Evolutionary conservation across 1,284 basidiomycete species (phyloP).

Genomic region (Caloboletus firmus): DNA sequence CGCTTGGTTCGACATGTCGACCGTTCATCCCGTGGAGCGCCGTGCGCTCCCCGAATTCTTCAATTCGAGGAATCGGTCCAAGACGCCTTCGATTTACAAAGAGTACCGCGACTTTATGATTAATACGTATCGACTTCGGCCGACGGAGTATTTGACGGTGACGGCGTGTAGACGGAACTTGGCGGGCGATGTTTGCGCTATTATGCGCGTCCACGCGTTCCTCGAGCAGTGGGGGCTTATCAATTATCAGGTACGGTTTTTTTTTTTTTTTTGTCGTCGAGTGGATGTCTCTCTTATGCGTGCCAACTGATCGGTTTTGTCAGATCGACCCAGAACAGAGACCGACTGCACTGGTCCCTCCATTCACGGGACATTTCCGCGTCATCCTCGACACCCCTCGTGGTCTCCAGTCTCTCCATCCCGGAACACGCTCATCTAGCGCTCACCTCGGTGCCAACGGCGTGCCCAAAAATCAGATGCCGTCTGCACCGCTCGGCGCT

Average conservation of each 20-base stretch:
- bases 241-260: slow-evolving; percentile 84
- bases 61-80: slow-evolving; percentile 91
- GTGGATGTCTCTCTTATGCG: slow-evolving; percentile 8
- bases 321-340: slow-evolving; percentile 97
- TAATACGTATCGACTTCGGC: slow-evolving; percentile 95
- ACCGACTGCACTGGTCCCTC: slow-evolving; percentile 91
- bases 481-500: slow-evolving; percentile 59
- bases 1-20: slow-evolving; percentile 96
- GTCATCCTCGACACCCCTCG: slow-evolving; percentile 97
- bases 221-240: slow-evolving; percentile 99
- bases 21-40: slow-evolving; percentile 90
- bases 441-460: slow-evolving; percentile 53
- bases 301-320: slow-evolving; percentile 1
- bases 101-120: slow-evolving; percentile 99
- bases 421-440: slow-evolving; percentile 69
- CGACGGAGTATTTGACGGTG: slow-evolving; percentile 95
- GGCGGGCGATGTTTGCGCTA: slow-evolving; percentile 97
- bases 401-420: slow-evolving; percentile 93
- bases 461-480: slow-evolving; percentile 38
- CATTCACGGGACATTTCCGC: slow-evolving; percentile 98
- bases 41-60: slow-evolving; percentile 98
- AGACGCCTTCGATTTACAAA: slow-evolving; percentile 97
- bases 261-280: slow-evolving; percentile 7
- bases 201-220: slow-evolving; percentile 99
- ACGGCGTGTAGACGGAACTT: slow-evolving; percentile 96